These are phyloP conservation scores for Dioscorea dumetorum DNA, from an alignment of 106 monocot genomes.

Conservation along the genomic window DNA sequence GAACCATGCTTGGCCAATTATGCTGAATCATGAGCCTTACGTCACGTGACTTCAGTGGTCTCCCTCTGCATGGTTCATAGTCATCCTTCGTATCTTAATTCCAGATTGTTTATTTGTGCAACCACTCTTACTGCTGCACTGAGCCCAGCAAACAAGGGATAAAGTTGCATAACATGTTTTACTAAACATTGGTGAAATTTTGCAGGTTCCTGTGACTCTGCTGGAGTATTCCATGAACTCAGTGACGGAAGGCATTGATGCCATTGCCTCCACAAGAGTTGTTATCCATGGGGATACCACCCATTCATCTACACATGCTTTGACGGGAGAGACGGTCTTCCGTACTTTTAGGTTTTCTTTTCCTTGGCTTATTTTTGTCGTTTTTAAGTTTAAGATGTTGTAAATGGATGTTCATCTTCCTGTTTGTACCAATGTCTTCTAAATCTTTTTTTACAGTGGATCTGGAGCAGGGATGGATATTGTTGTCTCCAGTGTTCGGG, in stretches of 20 bases:
- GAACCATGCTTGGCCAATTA: no score
- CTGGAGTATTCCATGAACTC: slow-evolving; percentile 65
- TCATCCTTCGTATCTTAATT: no score
- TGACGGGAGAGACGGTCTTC: slow-evolving; percentile 32
- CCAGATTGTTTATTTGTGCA: no score
- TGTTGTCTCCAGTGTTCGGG: slow-evolving; percentile 84
- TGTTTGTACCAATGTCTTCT: background rate
- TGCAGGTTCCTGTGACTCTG: slow-evolving; percentile 66
- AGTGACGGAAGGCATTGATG: slow-evolving; percentile 90
- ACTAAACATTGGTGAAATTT: slow-evolving; percentile 1
- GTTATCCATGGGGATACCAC: slow-evolving; percentile 49
- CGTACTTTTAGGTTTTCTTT: slow-evolving; percentile 62
- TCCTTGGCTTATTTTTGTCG: background rate
- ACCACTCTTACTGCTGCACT: no score
- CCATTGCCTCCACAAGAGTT: slow-evolving; percentile 84
- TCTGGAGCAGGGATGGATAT: slow-evolving; percentile 83
- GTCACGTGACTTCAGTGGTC: no score
- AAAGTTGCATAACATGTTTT: no score
- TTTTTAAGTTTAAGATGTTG: background rate
- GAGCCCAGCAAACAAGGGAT: no score
- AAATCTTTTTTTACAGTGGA: slow-evolving; percentile 38
- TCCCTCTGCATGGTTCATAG: no score
- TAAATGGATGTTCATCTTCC: background rate
- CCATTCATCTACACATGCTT: slow-evolving; percentile 35
- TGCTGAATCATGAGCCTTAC: no score